Evolutionary conservation across 192 early-diverging fungal species (phyloP), one percentile per base, ranked within the genome.

Genomic region (Spizellomyces sp.): DNA sequence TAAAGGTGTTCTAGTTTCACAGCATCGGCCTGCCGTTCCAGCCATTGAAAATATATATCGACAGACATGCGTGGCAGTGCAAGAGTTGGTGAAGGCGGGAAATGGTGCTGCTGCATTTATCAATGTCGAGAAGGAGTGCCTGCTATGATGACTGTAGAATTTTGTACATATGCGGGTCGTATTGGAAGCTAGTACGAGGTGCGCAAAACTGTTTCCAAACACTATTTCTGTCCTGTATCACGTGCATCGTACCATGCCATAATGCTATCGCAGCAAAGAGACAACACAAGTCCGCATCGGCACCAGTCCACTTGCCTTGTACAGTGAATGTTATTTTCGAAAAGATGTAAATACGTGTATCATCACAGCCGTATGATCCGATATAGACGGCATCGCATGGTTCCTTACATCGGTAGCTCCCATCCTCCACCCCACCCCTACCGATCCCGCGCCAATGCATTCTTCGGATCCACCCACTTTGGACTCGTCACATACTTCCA

Each of bases 401-500:
- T n/a, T n/a, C 50, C 50, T 52, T 52, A 9, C 50, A 9, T n/a
- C 0, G 0, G 14, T 54, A 15, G 15, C 52, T n/a, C 52, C 17
- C 52, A n/a, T 15, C 52, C 3, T 19, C 14, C 52, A 15, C 52
- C 52, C 14, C 52, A 15, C 1, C 59, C 63, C 44, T 70, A 70
- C 27, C 62, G 70, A 15, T 21, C 8, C 48, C 62, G 58, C 9
- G 58, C 65, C 9, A 77, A 70, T 7, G 75, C 79, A 44, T 75
- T 78, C 14, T 77, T 73, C 5, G 75, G 79, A 43, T 48, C 45
- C 14, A 74, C 43, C 84, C 84, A 85, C 62, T 76, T 75, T 19
- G 52, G 7, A 8, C 70, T 67, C 1, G 77, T 80, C n/a, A 86
- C 66, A 58, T 83, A 86, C 73, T 83, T 83, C 67, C 66, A 86